Percentiles rank a stretch among this genome's conserved stretches.
phyloP scores from a whole-genome alignment of 2,329 filamentous ascomycete genomes.

The Phyllachora maydis region DNA sequence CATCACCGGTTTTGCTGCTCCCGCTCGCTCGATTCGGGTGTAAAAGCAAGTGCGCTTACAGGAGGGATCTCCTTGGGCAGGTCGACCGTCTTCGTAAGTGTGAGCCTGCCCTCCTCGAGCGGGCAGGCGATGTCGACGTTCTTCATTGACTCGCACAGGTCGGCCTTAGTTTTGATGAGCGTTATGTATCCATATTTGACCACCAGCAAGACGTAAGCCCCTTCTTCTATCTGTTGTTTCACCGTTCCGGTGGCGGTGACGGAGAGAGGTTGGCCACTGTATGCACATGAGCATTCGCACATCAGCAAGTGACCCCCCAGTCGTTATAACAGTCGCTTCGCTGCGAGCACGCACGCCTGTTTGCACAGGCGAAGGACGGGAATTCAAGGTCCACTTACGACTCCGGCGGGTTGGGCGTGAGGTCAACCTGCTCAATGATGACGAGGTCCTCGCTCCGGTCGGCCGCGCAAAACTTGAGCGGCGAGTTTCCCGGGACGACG shows the following conservation, averaged over 20 bases:
- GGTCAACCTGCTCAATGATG: slow-evolving; percentile 56
- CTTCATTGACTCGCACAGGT: slow-evolving; percentile 74
- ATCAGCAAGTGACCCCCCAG: background rate
- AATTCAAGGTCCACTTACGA: slow-evolving; percentile 37
- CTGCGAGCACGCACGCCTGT: too few relatives aligned
- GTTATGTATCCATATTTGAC: slow-evolving; percentile 93
- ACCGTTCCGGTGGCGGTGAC: slow-evolving; percentile 69
- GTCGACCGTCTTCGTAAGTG: slow-evolving; percentile 61
- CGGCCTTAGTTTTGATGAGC: slow-evolving; percentile 59
- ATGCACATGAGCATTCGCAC: slow-evolving; percentile 1
- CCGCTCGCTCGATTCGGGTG: too few relatives aligned
- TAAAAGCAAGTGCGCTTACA: too few relatives aligned
- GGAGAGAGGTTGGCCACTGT: slow-evolving; percentile 53
- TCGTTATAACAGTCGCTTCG: too few relatives aligned
- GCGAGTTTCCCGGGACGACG: slow-evolving; percentile 68
- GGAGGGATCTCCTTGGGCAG: slow-evolving; percentile 76
- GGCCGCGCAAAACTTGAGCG: slow-evolving; percentile 53
- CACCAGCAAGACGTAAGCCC: slow-evolving; percentile 60
- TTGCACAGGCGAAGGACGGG: slow-evolving; percentile 1
- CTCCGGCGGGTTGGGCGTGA: slow-evolving; percentile 68
- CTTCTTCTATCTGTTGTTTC: slow-evolving; percentile 48
- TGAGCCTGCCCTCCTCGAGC: slow-evolving; percentile 56
- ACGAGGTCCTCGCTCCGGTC: slow-evolving; percentile 52
- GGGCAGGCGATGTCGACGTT: slow-evolving; percentile 85
- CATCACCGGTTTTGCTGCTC: too few relatives aligned